Base-by-base conservation (phyloP, 2,329 filamentous ascomycete species). In the Beauveria sp. region DNA sequence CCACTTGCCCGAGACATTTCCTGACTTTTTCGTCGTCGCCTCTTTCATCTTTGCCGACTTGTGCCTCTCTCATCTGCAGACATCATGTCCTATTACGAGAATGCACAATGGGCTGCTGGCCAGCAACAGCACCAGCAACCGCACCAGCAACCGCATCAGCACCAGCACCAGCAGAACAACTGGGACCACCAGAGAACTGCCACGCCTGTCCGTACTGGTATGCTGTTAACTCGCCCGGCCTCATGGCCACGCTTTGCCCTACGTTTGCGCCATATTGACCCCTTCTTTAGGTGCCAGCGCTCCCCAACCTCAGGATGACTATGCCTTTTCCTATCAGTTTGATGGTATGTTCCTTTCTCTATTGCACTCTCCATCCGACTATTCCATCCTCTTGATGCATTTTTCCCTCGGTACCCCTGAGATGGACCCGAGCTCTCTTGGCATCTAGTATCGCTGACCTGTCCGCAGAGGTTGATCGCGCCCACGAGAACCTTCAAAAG, bases 401-500 rank as follows among this genome's bases (percentile, higher is more conserved):
- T 22, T 30, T 48, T 52, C 12, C 37, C n/a, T 12, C 20, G 18
- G n/a, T 53, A 34, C 28, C 58, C 60, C 56, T 63, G 57, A 59
- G 57, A 41, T 20, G 24, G 28, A 43, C 47, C 55, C 46, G 18
- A 28, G 34, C 47, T 18, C 46, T 52, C 34, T 40, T 44, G 14
- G 34, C 34, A 30, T 34, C 24, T 34, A 46, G n/a, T 10, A 8
- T 55, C 44, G 59, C 59, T 61, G n/a, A 61, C 51, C 22, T 41
- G 22, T 51, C 48, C n/a, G 34, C 71, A 96, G 94, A 99, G 84
- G 92, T 99, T 69, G 94, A 97, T 67, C 89, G 93, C 73, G 93
- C 93, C 67, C 87, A 93, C 70, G 94, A 97, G 71, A 97, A 97
- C 75, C 84, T 99, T 63, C 84, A 93, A 71, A 97, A 97, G 83